phyloP scores from a whole-genome alignment of 2,329 filamentous ascomycete genomes.

The Arthroderma sp. region DNA sequence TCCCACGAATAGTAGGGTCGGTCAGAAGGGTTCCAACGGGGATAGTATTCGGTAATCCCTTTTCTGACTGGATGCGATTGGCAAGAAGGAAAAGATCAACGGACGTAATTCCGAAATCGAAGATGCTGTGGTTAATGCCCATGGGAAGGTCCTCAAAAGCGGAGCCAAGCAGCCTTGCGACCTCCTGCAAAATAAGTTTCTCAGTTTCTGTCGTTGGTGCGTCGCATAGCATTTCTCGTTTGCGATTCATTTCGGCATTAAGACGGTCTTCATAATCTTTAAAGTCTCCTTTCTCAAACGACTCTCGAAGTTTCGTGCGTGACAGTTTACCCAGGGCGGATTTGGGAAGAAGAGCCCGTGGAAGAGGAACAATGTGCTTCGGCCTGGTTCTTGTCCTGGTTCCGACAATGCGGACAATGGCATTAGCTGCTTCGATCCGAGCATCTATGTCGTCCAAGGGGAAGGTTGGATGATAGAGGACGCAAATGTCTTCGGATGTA shows the following conservation, averaged over 20 bases:
- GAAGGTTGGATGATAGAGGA: constrained; percentile 28
- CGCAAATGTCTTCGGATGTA: constrained; percentile 27
- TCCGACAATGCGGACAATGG: constrained; percentile 13
- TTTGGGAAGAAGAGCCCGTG: constrained; percentile 16
- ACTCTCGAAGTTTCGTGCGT: constrained; percentile 21
- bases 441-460: constrained; percentile 15
- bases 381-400: constrained; percentile 9
- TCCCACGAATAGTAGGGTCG: not conserved
- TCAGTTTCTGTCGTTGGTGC: not conserved
- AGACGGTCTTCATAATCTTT: constrained; percentile 9
- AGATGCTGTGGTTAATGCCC: constrained; percentile 7
- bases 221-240: not conserved
- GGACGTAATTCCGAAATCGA: constrained; percentile 18
- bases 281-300: constrained; percentile 19
- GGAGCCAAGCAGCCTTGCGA: not conserved
- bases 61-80: not conserved
- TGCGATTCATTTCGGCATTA: constrained; percentile 3
- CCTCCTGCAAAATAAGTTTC: not conserved
- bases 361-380: constrained; percentile 18
- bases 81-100: not conserved
- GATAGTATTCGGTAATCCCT: not conserved
- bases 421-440: constrained; percentile 10
- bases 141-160: not conserved
- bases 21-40: not conserved
- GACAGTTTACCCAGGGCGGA: constrained; percentile 32